These are phyloP conservation scores for Ceratonia siliqua DNA, from an alignment of 306 rosid species.

Conservation along the genomic window DNA sequence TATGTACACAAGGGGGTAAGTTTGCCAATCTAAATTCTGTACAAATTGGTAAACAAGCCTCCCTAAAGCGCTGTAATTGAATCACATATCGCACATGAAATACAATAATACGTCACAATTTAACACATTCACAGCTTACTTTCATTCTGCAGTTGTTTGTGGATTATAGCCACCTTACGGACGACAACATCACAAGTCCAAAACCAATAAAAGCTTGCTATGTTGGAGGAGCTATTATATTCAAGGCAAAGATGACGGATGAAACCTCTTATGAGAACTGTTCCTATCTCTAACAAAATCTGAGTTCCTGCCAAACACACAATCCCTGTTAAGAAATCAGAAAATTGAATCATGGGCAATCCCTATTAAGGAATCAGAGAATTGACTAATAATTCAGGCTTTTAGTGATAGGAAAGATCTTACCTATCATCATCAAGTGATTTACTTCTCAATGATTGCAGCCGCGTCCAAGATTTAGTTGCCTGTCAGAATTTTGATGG, in stretches of 20 bases:
- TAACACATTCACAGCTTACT: slow-evolving; percentile 11
- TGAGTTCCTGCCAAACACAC: slow-evolving; percentile 27
- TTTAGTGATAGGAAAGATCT: background rate
- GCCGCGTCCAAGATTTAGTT: slow-evolving; percentile 19
- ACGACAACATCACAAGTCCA: slow-evolving; percentile 6
- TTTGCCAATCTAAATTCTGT: slow-evolving; percentile 29
- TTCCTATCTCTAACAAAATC: background rate
- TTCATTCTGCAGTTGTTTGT: background rate
- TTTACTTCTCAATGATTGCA: slow-evolving; percentile 36
- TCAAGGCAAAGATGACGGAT: slow-evolving; percentile 7
- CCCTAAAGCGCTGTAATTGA: background rate
- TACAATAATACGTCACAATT: slow-evolving; percentile 26
- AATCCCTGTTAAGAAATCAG: too few species aligned
- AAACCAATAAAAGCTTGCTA: background rate
- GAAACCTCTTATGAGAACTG: slow-evolving; percentile 31
- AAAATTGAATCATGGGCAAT: too few species aligned
- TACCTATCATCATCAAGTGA: slow-evolving; percentile 41
- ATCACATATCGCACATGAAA: slow-evolving; percentile 6
- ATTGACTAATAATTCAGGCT: background rate
- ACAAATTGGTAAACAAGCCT: slow-evolving; percentile 24
- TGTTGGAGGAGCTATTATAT: slow-evolving; percentile 22
- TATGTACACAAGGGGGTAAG: slow-evolving; percentile 26
- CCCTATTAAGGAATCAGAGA: too few species aligned
- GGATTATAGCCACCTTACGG: slow-evolving; percentile 28
- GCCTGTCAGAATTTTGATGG: slow-evolving; percentile 38